Conservation (phyloP, 2,329 filamentous ascomycete species). For the Thelonectria rubi region DNA sequence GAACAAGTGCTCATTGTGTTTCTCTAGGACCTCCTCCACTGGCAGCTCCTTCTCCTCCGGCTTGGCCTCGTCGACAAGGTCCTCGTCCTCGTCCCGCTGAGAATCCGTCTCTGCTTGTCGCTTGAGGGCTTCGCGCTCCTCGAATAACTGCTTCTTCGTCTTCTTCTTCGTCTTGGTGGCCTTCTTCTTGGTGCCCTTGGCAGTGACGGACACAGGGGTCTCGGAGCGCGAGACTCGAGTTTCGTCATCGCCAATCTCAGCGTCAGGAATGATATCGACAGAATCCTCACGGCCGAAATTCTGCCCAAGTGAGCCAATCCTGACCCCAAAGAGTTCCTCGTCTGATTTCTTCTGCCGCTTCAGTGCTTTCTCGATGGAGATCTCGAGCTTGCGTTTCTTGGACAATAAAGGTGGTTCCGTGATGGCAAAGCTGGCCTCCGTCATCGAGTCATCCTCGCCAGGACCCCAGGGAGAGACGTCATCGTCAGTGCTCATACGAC, state of each 20-base stretch:
- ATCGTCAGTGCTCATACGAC: slow-evolving; percentile 74
- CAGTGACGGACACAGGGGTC: slow-evolving; percentile 53
- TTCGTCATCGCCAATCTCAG: slow-evolving; percentile 55
- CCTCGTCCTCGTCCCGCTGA: slow-evolving; percentile 53
- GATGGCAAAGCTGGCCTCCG: slow-evolving; percentile 75
- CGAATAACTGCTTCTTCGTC: slow-evolving; percentile 79
- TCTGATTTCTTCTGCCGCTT: slow-evolving; percentile 85
- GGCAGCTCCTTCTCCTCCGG: slow-evolving; percentile 37
- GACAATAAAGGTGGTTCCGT: slow-evolving; percentile 61
- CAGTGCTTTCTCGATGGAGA: slow-evolving; percentile 71
- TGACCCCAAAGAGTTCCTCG: slow-evolving; percentile 78
- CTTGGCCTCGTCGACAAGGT: slow-evolving; percentile 37
- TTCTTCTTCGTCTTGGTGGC: slow-evolving; percentile 72
- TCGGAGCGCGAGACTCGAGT: slow-evolving; percentile 56
- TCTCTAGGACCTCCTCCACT: slow-evolving; percentile 51
- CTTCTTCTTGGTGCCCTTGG: slow-evolving; percentile 66
- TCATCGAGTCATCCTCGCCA: slow-evolving; percentile 72
- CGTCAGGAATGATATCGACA: slow-evolving; percentile 60
- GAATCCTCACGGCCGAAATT: slow-evolving; percentile 59
- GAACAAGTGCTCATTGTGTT: slow-evolving; percentile 57
- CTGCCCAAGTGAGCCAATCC: slow-evolving; percentile 61
- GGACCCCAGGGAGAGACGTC: slow-evolving; percentile 58
- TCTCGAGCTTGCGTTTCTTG: slow-evolving; percentile 79
- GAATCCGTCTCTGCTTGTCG: slow-evolving; percentile 61
- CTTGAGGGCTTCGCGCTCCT: slow-evolving; percentile 71